These are phyloP conservation scores for Talaromyces adpressus DNA, from an alignment of 495 filamentous ascomycete genomes.

Conservation along the genomic window DNA sequence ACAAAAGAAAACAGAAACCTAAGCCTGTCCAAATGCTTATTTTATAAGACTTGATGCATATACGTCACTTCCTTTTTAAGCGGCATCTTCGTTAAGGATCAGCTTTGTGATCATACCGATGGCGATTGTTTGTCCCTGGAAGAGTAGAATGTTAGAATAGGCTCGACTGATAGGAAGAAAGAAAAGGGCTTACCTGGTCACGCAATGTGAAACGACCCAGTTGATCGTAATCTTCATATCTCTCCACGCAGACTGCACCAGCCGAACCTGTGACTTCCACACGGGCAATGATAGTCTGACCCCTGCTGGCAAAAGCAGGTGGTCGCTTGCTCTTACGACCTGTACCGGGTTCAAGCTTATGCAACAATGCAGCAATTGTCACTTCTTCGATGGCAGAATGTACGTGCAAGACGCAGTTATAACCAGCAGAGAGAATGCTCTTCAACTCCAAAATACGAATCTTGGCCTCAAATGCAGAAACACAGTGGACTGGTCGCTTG, in stretches of 20 bases:
- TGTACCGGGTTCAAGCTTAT: slow-evolving; percentile 97
- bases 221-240: slow-evolving; percentile 89
- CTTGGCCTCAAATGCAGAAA: slow-evolving; percentile 88
- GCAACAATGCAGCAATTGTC: slow-evolving; percentile 75
- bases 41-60: slow-evolving; percentile 4
- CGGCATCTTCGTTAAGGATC: slow-evolving; percentile 33
- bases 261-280: slow-evolving; percentile 80
- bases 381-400: slow-evolving; percentile 94
- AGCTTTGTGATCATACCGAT: slow-evolving; percentile 96
- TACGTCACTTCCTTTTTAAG: not conserved
- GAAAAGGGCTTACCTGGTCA: slow-evolving; percentile 62
- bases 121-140: slow-evolving; percentile 87
- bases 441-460: slow-evolving; percentile 94
- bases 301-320: slow-evolving; percentile 86
- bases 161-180: not conserved
- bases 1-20: not conserved
- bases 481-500: slow-evolving; percentile 86
- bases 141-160: slow-evolving; percentile 12
- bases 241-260: slow-evolving; percentile 83
- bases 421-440: slow-evolving; percentile 83
- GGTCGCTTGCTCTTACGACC: slow-evolving; percentile 85
- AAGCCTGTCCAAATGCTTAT: slow-evolving; percentile 4
- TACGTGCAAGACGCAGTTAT: slow-evolving; percentile 85
- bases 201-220: slow-evolving; percentile 91
- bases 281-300: slow-evolving; percentile 87